Base-by-base conservation (phyloP, 345 rosid genomes). In the Geranium rotundifolium region DNA sequence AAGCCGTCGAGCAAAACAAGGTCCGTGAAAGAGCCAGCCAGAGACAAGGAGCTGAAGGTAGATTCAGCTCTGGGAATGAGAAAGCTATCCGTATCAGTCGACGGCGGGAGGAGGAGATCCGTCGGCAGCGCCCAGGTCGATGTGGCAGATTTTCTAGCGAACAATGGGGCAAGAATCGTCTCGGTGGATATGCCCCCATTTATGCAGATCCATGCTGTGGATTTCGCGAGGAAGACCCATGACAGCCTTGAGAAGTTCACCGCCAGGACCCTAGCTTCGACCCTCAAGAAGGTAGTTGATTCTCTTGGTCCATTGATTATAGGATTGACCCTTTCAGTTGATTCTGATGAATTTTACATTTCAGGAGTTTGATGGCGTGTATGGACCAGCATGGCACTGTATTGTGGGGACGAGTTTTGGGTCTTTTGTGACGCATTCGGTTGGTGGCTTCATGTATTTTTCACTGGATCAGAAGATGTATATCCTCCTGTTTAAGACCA, bases 131-230 rank as follows among this genome's bases (percentile, higher is more conserved):
- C 73, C 27, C 77, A 77, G 61, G 82, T 77, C 6, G 85, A 86
- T 68, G 63, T 86, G 69, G 71, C 59, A 15, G 84, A 80, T 68
- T 72, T 77, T 58, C 76, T 86, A 60, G 89, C 92, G 16, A 76
- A 66, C 67, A 81, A 76, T 17, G 89, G 89, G 7, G 92, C 79
- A 64, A 82, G 78, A 71, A 60, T 83, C 18, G 87, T 86, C 18
- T 79, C 92, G 12, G 89, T 84, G 23, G 92, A 86, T 73, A 86
- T 86, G 92, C 85, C 92, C 4, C 81, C 87, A 5, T 86, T 80
- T 82, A 84, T 86, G 92, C 92, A 86, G 81, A 82, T 86, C 69
- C 92, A 86, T 74, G 92, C 92, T 5, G 79, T 86, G 66, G 85
- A 84, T 69, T 75, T 71, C 72, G 89, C 92, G 1, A 80, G 92